These are phyloP conservation scores for Endocalyx cinctus DNA, from an alignment of 2,329 filamentous ascomycete species.

Conservation along the genomic window DNA sequence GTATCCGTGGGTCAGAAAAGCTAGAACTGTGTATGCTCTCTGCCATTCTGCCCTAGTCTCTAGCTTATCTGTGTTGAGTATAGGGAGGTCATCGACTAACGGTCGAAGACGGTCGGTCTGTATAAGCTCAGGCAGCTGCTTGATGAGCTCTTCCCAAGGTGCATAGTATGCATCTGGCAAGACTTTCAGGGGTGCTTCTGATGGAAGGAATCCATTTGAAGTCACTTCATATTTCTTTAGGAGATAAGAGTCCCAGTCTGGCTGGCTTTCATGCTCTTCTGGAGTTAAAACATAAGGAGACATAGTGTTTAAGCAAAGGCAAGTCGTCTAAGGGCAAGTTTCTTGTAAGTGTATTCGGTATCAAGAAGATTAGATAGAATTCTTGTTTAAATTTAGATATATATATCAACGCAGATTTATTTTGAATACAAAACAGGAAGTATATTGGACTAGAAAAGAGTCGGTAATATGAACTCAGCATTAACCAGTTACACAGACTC, in stretches of 20 bases:
- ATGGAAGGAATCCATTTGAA: slow-evolving; percentile 58
- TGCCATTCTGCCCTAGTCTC: slow-evolving; percentile 61
- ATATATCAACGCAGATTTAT: too few relatives aligned
- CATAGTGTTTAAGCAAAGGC: slow-evolving; percentile 1
- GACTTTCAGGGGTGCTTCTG: slow-evolving; percentile 51
- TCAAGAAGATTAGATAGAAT: too few relatives aligned
- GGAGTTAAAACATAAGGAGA: neutral
- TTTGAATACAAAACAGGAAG: too few relatives aligned
- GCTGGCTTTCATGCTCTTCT: neutral
- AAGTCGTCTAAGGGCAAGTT: too few relatives aligned
- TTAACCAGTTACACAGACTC: too few relatives aligned
- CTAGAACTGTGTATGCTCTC: slow-evolving; percentile 63
- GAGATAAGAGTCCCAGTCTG: neutral
- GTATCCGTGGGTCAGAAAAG: slow-evolving; percentile 70
- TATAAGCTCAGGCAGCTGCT: slow-evolving; percentile 59
- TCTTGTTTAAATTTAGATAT: too few relatives aligned
- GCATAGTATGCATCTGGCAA: slow-evolving; percentile 61
- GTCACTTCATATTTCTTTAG: slow-evolving; percentile 51
- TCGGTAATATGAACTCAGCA: too few relatives aligned
- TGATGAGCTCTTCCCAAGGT: slow-evolving; percentile 60
- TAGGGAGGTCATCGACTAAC: slow-evolving; percentile 51
- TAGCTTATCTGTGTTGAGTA: slow-evolving; percentile 55
- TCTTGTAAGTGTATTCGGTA: too few relatives aligned
- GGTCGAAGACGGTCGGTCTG: slow-evolving; percentile 54
- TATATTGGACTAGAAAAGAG: too few relatives aligned